Base-by-base conservation (phyloP, 768 basidiomycete genomes). In the Phanerodontia chrysosporium region DNA sequence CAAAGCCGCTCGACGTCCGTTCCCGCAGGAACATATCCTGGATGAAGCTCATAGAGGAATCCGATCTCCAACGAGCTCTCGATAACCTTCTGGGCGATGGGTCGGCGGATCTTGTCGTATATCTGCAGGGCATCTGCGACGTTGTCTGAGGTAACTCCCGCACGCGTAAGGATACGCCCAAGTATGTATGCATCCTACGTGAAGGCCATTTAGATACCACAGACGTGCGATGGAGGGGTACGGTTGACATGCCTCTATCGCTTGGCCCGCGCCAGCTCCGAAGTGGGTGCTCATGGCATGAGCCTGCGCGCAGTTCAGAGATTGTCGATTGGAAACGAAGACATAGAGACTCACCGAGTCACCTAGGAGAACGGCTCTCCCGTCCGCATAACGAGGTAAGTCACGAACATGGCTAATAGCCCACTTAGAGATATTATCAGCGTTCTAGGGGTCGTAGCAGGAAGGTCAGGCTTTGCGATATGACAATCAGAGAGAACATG, bases 291-390 rank as follows among this genome's bases (percentile, higher is more conserved):
- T n/a, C n/a, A n/a, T n/a, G n/a, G n/a, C n/a, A n/a, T n/a, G n/a
- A n/a, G n/a, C 32, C 32, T 35, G 14, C 14, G 32, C 32, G 14
- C 32, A 14, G 7, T 14, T 7, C 32, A 35, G 32, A 7, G 32
- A 35, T 7, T 35, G n/a, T n/a, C n/a, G 14, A 7, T 10, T 5
- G 10, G 9, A 35, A 35, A 35, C 8, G 10, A 51, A 22, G 8
- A 29, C 10, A 13, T 49, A 24, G 7, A 14, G n/a, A 57, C 68
- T 51, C 22, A 71, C 71, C 9, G 71, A 68, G 46, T 72, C 71
- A 1, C 70, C 72, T 1, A 73, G 8, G 7, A 73, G 58, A 0
- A 64, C 68, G 4, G 69, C 67, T 0, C 64, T 57, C 2, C 65
- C 67, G n/a, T n/a, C n/a, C n/a, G n/a, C n/a, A n/a, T n/a, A n/a